These are phyloP conservation scores for Podaxis sp. DNA, from an alignment of 768 basidiomycete species.

Conservation along the genomic window DNA sequence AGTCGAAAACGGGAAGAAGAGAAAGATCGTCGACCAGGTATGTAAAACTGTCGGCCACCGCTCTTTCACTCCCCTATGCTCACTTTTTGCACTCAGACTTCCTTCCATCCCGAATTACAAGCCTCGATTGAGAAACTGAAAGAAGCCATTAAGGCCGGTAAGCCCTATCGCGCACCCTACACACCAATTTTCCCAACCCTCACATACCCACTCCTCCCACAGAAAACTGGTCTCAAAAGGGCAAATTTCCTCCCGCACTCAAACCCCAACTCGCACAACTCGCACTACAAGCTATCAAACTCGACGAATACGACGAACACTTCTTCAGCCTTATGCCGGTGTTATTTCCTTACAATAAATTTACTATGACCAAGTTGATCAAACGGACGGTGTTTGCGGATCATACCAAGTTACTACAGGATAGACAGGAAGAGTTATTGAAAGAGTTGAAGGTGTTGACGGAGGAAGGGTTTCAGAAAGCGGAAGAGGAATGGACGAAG, in stretches of 20 bases:
- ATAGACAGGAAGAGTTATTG: slow-evolving; percentile 67
- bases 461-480: slow-evolving; percentile 60
- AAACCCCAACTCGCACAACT: slow-evolving; percentile 69
- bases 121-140: slow-evolving; percentile 57
- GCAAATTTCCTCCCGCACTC: slow-evolving; percentile 82
- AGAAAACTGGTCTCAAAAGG: slow-evolving; percentile 80
- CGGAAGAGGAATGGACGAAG: slow-evolving; percentile 75
- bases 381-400: slow-evolving; percentile 82
- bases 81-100: slow-evolving; percentile 31
- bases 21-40: slow-evolving; percentile 66
- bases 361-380: slow-evolving; percentile 93
- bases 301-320: slow-evolving; percentile 89
- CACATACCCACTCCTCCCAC: background rate
- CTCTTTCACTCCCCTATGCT: background rate
- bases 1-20: slow-evolving; percentile 62
- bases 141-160: slow-evolving; percentile 54
- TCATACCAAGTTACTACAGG: slow-evolving; percentile 60
- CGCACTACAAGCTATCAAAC: slow-evolving; percentile 71
- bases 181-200: background rate
- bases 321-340: slow-evolving; percentile 88
- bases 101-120: slow-evolving; percentile 72
- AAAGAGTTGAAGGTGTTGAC: slow-evolving; percentile 58
- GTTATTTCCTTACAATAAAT: slow-evolving; percentile 92
- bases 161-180: slow-evolving; percentile 4
- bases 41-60: slow-evolving; percentile 23